Percentiles rank a stretch among this genome's conserved stretches.
phyloP scores from a whole-genome alignment of 768 basidiomycete genomes.

The Panellus pusillus region DNA sequence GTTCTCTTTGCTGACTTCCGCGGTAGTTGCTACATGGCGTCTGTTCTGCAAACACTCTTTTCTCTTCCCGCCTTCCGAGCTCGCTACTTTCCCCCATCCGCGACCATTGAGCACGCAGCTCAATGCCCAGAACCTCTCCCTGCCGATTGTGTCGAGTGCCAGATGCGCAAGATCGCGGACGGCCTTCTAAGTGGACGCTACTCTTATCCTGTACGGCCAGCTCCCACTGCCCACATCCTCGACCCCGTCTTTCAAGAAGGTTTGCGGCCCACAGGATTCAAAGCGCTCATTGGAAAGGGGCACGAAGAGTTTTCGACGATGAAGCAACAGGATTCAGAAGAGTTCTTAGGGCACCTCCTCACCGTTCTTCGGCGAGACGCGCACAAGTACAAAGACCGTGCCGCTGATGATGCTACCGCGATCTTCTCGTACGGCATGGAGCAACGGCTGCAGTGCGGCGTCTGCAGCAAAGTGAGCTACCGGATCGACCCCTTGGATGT shows the following conservation, averaged over 20 bases:
- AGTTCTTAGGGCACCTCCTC: slow-evolving; percentile 85
- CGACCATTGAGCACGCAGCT: slow-evolving; percentile 47
- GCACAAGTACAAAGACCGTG: slow-evolving; percentile 46
- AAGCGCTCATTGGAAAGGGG: slow-evolving; percentile 86
- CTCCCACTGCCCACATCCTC: slow-evolving; percentile 32
- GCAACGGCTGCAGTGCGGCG: slow-evolving; percentile 80
- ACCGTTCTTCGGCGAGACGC: slow-evolving; percentile 68
- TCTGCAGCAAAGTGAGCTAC: slow-evolving; percentile 83
- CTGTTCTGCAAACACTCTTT: slow-evolving; percentile 85
- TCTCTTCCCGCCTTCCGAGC: slow-evolving; percentile 73
- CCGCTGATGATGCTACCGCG: slow-evolving; percentile 61
- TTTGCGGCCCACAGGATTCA: slow-evolving; percentile 80
- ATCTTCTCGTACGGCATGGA: slow-evolving; percentile 82
- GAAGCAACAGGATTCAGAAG: slow-evolving; percentile 96
- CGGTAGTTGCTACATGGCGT: slow-evolving; percentile 94
- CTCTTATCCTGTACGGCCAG: slow-evolving; percentile 55
- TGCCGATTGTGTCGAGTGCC: slow-evolving; percentile 90
- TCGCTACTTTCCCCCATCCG: slow-evolving; percentile 55
- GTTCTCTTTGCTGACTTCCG: neutral
- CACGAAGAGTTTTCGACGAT: slow-evolving; percentile 95
- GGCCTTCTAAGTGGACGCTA: slow-evolving; percentile 93
- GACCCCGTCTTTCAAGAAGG: slow-evolving; percentile 78
- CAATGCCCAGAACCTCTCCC: slow-evolving; percentile 69
- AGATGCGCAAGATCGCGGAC: slow-evolving; percentile 89
- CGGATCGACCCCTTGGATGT: slow-evolving; percentile 73